A percentile compares a stretch with the other conserved stretches of the same genome.
phyloP scores from a whole-genome alignment of 2,329 filamentous ascomycete species.

The Fonsecaea monophora region DNA sequence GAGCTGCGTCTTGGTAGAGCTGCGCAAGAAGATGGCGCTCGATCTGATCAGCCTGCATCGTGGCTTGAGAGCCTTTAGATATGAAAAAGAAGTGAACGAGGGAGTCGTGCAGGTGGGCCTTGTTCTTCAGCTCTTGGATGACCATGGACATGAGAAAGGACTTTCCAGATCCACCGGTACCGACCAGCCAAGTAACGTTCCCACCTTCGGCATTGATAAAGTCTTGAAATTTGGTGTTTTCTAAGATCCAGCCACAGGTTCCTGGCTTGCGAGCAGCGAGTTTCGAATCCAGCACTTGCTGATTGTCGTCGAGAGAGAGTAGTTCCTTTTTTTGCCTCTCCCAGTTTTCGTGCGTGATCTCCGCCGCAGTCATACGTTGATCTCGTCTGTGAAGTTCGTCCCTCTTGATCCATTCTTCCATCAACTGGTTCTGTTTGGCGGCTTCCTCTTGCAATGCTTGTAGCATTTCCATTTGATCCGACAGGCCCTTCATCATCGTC shows the following conservation, averaged over 20 bases:
- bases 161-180: slow-evolving; percentile 1
- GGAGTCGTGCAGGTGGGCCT: background rate
- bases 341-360: slow-evolving; percentile 1
- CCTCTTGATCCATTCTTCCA: slow-evolving; percentile 6
- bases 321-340: slow-evolving; percentile 6
- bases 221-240: slow-evolving; percentile 3
- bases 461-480: slow-evolving; percentile 5
- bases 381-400: background rate
- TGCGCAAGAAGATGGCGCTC: slow-evolving; percentile 2
- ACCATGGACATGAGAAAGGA: slow-evolving; percentile 1
- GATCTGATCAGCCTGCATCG: slow-evolving; percentile 1
- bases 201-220: background rate
- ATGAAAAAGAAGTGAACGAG: slow-evolving; percentile 4
- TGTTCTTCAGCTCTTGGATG: background rate
- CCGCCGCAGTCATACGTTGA: background rate
- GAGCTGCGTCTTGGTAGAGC: background rate
- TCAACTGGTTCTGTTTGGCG: slow-evolving; percentile 2
- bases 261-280: background rate
- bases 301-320: slow-evolving; percentile 1
- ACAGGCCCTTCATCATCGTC: slow-evolving; percentile 1
- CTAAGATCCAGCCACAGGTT: slow-evolving; percentile 3
- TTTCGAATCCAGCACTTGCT: background rate
- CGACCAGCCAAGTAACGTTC: slow-evolving; percentile 3
- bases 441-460: slow-evolving; percentile 2
- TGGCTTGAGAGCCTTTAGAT: background rate